A percentile compares a stretch with the other conserved stretches of the same genome.
These are phyloP conservation scores for Glaciozyma martinii DNA, from an alignment of 768 basidiomycete genomes.

Conservation along the genomic window DNA sequence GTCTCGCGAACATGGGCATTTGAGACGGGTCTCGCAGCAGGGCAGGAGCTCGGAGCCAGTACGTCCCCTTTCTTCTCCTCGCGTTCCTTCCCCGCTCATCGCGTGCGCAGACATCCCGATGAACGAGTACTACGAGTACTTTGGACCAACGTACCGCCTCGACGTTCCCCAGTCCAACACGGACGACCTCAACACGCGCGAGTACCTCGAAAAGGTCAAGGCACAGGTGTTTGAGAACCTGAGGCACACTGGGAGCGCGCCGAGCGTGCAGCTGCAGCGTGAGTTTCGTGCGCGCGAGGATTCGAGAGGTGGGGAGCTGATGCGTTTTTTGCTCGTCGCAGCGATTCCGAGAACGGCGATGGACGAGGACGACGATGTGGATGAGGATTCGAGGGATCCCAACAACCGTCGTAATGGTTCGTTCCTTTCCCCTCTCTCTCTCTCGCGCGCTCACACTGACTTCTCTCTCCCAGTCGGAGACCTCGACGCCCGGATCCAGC, in stretches of 20 bases:
- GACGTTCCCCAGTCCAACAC: constrained; percentile 91
- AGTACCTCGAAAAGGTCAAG: constrained; percentile 88
- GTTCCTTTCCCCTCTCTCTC: constrained; percentile 20
- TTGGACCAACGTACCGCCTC: constrained; percentile 91
- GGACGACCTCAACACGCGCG: constrained; percentile 85
- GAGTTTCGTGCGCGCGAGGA: constrained; percentile 31
- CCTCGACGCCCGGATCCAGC: constrained; percentile 71
- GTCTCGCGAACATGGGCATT: constrained; percentile 96
- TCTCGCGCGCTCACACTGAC: background rate
- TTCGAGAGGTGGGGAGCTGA: too few species aligned
- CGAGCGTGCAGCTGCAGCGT: constrained; percentile 88
- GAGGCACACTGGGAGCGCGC: constrained; percentile 73
- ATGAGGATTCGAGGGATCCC: constrained; percentile 70
- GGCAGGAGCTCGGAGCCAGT: constrained; percentile 83
- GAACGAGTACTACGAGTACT: constrained; percentile 99
- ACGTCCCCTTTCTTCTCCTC: constrained; percentile 26
- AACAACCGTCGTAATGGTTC: constrained; percentile 63
- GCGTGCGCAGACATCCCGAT: constrained; percentile 70
- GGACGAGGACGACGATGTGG: constrained; percentile 79
- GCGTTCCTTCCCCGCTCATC: background rate
- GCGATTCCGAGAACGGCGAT: constrained; percentile 70
- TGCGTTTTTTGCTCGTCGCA: constrained; percentile 37
- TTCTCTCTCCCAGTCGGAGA: constrained; percentile 47
- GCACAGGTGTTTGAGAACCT: constrained; percentile 86
- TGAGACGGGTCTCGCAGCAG: constrained; percentile 96